Percentiles rank a stretch among this genome's conserved stretches.
Conservation (phyloP, 441 rosid genomes). For the Hypseocharis bilobata region DNA sequence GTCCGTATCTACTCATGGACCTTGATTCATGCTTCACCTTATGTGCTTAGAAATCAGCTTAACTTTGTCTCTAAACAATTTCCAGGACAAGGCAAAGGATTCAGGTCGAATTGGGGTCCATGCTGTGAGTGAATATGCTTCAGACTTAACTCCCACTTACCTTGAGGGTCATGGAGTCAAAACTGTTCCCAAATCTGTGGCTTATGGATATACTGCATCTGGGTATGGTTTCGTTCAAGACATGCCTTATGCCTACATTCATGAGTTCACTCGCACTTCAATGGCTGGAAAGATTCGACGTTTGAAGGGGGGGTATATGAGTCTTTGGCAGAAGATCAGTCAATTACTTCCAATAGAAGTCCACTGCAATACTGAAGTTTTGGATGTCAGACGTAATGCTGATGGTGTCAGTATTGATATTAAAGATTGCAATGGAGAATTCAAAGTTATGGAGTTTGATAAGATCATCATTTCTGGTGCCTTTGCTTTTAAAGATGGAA, state of each 20-base stretch:
- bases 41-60: background rate
- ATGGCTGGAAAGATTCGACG: conserved; percentile 71
- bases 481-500: conserved; percentile 44
- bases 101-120: conserved; percentile 48
- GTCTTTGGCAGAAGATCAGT: conserved; percentile 49
- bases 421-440: conserved; percentile 30
- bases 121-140: conserved; percentile 52
- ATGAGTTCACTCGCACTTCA: conserved; percentile 62
- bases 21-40: background rate
- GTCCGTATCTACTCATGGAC: conserved; percentile 24
- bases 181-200: conserved; percentile 49
- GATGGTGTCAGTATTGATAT: conserved; percentile 32
- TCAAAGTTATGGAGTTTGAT: conserved; percentile 39
- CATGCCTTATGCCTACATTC: conserved; percentile 65
- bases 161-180: conserved; percentile 41
- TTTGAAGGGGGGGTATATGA: conserved; percentile 49
- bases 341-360: conserved; percentile 38
- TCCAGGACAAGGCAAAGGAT: conserved; percentile 49
- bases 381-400: conserved; percentile 32
- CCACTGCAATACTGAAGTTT: conserved; percentile 37
- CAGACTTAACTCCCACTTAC: conserved; percentile 46
- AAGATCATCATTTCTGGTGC: conserved; percentile 55
- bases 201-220: conserved; percentile 69
- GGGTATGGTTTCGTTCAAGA: conserved; percentile 65
- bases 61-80: conserved; percentile 1